Evolutionary conservation across 2,329 filamentous ascomycete genomes (phyloP).

Genomic region (Bipolaris bicolor): DNA sequence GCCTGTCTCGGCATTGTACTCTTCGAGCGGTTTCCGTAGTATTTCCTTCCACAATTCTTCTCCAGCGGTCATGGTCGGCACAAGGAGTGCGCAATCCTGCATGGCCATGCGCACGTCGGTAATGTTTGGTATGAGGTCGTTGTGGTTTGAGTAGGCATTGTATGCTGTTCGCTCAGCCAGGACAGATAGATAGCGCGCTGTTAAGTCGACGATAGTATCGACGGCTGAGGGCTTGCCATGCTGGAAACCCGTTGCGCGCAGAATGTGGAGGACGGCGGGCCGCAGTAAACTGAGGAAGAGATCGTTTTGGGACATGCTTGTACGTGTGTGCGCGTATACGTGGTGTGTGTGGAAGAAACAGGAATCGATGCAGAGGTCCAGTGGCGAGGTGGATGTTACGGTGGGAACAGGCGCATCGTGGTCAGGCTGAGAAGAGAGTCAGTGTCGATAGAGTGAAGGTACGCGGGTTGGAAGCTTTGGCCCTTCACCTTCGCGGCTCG

Average conservation of each 20-base stretch:
- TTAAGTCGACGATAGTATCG: slow-evolving; percentile 86
- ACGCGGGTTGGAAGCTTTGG: slow-evolving; percentile 27
- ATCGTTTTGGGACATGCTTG: slow-evolving; percentile 48
- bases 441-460: slow-evolving; percentile 19
- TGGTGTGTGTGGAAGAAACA: not conserved
- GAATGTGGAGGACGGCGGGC: slow-evolving; percentile 85
- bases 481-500: slow-evolving; percentile 22
- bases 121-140: slow-evolving; percentile 67
- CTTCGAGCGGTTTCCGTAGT: slow-evolving; percentile 53
- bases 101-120: slow-evolving; percentile 86
- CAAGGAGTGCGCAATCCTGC: slow-evolving; percentile 77
- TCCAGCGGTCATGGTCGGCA: slow-evolving; percentile 68
- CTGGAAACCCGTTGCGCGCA: slow-evolving; percentile 90
- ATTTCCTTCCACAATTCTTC: slow-evolving; percentile 71
- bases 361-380: slow-evolving; percentile 25
- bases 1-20: slow-evolving; percentile 49
- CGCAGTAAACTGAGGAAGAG: slow-evolving; percentile 81
- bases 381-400: slow-evolving; percentile 20
- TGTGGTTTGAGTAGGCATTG: slow-evolving; percentile 74
- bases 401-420: slow-evolving; percentile 33
- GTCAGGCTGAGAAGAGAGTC: slow-evolving; percentile 1
- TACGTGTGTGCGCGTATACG: slow-evolving; percentile 3
- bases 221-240: slow-evolving; percentile 79
- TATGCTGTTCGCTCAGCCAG: slow-evolving; percentile 75
- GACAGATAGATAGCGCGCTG: slow-evolving; percentile 77